phyloP scores from a whole-genome alignment of 129 eudicot species.

The Helianthus tuberosus region DNA sequence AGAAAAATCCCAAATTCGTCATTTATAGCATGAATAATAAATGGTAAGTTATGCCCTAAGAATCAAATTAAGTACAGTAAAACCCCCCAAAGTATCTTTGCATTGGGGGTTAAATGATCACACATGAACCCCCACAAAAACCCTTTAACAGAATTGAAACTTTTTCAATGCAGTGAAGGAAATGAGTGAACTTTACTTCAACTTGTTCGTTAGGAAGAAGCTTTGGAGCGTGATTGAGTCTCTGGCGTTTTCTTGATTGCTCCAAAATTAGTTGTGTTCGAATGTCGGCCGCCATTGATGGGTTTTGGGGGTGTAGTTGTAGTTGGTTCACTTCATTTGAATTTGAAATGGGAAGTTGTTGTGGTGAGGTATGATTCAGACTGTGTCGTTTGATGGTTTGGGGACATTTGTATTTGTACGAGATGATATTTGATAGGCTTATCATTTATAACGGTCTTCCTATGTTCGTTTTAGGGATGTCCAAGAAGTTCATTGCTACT shows the following conservation, averaged over 20 bases:
- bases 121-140: background rate
- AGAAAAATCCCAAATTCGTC: background rate
- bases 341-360: background rate
- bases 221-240: slow-evolving; percentile 30
- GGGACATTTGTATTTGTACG: background rate
- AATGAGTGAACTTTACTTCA: slow-evolving; percentile 29
- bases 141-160: background rate
- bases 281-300: slow-evolving; percentile 32
- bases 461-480: too few species aligned
- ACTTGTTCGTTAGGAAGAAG: slow-evolving; percentile 32
- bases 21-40: background rate
- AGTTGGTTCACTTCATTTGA: slow-evolving; percentile 20
- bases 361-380: background rate
- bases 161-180: background rate
- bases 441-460: too few species aligned
- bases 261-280: slow-evolving; percentile 21
- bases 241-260: slow-evolving; percentile 37
- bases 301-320: slow-evolving; percentile 2
- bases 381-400: background rate
- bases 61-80: background rate
- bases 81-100: background rate
- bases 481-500: too few species aligned
- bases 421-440: background rate
- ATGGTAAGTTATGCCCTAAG: background rate
- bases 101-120: background rate